Conservation (phyloP, 176 grass and related monocot species). For the Saccharum spontaneum region DNA sequence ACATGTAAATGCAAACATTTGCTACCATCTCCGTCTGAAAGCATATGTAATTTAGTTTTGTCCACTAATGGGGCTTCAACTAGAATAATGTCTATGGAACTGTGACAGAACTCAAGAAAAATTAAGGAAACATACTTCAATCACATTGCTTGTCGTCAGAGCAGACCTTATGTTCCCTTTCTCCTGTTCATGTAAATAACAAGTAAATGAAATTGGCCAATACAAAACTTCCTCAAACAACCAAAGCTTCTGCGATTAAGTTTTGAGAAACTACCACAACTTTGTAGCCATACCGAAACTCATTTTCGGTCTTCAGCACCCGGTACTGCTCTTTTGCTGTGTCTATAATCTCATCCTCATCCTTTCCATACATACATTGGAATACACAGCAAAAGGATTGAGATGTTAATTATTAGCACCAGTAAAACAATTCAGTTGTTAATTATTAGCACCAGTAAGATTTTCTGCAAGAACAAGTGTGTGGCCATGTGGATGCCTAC, state of each 20-base stretch:
- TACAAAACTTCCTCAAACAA: not conserved
- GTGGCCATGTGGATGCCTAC: not conserved
- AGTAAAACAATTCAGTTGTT: constrained; percentile 10
- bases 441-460: not conserved
- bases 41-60: not conserved
- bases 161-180: constrained; percentile 81
- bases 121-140: constrained; percentile 57
- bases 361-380: constrained; percentile 30
- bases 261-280: constrained; percentile 65
- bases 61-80: not conserved
- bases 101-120: not conserved
- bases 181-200: constrained; percentile 57
- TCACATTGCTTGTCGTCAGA: constrained; percentile 63
- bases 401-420: not conserved
- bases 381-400: constrained; percentile 1
- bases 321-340: constrained; percentile 65
- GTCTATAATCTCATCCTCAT: constrained; percentile 82
- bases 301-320: constrained; percentile 60
- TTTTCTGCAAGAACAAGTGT: not conserved
- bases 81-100: not conserved
- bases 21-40: not conserved
- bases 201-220: constrained; percentile 3
- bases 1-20: not conserved
- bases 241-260: not conserved
- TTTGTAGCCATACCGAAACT: constrained; percentile 93